Evolutionary conservation across 2,329 filamentous ascomycete species (phyloP).

Genomic region (Stemphylium lycopersici): DNA sequence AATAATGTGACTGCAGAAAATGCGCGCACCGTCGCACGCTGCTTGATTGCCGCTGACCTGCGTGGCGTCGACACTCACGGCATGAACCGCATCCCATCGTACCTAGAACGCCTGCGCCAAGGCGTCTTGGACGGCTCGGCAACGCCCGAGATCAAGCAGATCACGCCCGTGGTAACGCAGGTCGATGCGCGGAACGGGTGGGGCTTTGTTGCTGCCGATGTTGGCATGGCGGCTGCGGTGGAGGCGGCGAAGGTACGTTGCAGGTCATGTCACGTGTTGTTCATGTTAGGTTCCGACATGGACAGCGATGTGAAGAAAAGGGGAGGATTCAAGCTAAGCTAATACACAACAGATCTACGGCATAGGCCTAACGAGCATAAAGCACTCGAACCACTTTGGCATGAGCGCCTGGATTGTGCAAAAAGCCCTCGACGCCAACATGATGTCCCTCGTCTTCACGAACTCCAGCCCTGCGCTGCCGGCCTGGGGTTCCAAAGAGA

Average conservation of each 20-base stretch:
- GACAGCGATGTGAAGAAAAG: too few relatives aligned
- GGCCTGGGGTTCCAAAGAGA: constrained; percentile 70
- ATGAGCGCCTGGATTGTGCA: constrained; percentile 84
- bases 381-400: constrained; percentile 81
- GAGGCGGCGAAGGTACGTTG: constrained; percentile 61
- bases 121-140: constrained; percentile 70
- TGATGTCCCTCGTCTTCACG: constrained; percentile 66
- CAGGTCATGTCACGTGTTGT: too few relatives aligned
- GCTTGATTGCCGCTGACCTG: constrained; percentile 75
- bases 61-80: constrained; percentile 84
- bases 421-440: constrained; percentile 71
- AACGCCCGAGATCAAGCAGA: constrained; percentile 62
- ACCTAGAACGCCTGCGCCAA: constrained; percentile 73
- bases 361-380: constrained; percentile 77
- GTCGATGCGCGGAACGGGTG: constrained; percentile 74
- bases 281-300: too few relatives aligned
- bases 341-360: constrained; percentile 57
- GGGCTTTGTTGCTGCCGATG: constrained; percentile 72
- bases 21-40: constrained; percentile 67
- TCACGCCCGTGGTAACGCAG: constrained; percentile 74
- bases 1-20: constrained; percentile 66
- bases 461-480: constrained; percentile 73
- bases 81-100: constrained; percentile 78
- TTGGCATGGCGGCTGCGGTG: constrained; percentile 71
- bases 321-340: not conserved